Percentiles rank a stretch among this genome's conserved stretches.
phyloP scores from a whole-genome alignment of 768 basidiomycete genomes.

The Amanita thiersii region DNA sequence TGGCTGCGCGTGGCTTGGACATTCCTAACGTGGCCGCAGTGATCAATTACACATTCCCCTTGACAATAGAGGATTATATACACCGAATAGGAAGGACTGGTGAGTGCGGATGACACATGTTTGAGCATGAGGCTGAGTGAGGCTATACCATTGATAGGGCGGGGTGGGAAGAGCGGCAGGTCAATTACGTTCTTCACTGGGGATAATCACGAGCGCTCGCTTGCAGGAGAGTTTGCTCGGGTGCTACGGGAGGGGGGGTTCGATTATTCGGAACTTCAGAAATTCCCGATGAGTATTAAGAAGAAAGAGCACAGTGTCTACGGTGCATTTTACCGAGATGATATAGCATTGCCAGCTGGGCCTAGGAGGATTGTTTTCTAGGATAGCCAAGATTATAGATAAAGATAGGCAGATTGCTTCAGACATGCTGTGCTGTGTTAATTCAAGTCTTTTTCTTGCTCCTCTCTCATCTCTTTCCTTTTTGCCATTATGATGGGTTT shows the following conservation, averaged over 20 bases:
- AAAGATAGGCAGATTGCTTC: neutral
- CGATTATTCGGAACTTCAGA: conserved; percentile 65
- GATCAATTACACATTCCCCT: conserved; percentile 95
- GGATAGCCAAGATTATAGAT: conserved; percentile 3
- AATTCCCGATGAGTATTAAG: conserved; percentile 96
- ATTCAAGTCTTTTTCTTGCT: neutral
- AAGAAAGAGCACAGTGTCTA: conserved; percentile 90
- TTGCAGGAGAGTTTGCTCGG: conserved; percentile 90
- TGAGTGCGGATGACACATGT: conserved; percentile 22
- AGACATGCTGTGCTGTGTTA: neutral
- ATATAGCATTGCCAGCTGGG: conserved; percentile 47
- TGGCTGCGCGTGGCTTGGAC: conserved; percentile 94
- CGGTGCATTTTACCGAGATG: conserved; percentile 77
- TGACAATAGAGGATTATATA: conserved; percentile 91
- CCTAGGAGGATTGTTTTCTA: conserved; percentile 78
- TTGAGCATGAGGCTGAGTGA: conserved; percentile 3
- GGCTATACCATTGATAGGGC: conserved; percentile 38
- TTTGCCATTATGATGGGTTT: conserved; percentile 68
- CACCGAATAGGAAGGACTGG: conserved; percentile 89
- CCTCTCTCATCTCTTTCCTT: neutral
- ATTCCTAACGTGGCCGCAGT: conserved; percentile 94
- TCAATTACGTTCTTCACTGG: conserved; percentile 98
- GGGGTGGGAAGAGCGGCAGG: conserved; percentile 84
- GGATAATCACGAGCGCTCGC: conserved; percentile 69
- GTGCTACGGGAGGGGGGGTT: conserved; percentile 87